Percentiles rank a stretch among this genome's conserved stretches.
Conservation (phyloP, 106 monocot species). For the Dioscorea zingiberensis region DNA sequence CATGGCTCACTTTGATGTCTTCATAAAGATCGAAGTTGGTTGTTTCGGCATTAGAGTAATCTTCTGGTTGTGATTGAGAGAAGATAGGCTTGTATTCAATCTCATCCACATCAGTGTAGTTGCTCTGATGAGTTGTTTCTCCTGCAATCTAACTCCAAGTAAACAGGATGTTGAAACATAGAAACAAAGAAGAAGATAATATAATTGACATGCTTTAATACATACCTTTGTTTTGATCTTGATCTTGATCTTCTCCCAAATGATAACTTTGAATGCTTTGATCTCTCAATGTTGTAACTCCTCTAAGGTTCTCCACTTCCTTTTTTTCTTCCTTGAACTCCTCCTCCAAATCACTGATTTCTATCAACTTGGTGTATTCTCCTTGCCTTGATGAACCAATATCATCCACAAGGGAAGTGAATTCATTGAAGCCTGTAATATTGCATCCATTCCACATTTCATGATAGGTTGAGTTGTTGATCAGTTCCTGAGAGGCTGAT, state of each 20-base stretch:
- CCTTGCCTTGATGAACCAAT: constrained; percentile 15
- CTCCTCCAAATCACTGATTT: constrained; percentile 72
- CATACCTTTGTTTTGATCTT: too few relatives aligned
- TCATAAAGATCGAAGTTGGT: constrained; percentile 27
- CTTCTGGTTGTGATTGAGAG: constrained; percentile 54
- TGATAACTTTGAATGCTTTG: too few relatives aligned
- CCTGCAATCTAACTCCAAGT: constrained; percentile 78
- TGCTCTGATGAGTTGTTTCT: constrained; percentile 23
- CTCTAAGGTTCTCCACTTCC: constrained; percentile 38
- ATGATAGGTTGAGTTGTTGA: constrained; percentile 36
- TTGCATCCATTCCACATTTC: constrained; percentile 25
- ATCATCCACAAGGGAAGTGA: constrained; percentile 10
- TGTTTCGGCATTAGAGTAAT: constrained; percentile 13
- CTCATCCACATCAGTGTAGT: constrained; percentile 1
- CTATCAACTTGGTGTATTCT: constrained; percentile 38
- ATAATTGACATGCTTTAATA: too few relatives aligned
- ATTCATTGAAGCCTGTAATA: constrained; percentile 24
- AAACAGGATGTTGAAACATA: constrained; percentile 4
- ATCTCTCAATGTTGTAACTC: too few relatives aligned
- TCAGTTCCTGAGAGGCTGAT: constrained; percentile 63
- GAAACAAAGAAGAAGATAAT: too few relatives aligned
- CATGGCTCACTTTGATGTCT: constrained; percentile 44
- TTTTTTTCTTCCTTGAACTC: constrained; percentile 62
- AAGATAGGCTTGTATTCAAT: constrained; percentile 43
- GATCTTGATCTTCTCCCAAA: too few relatives aligned